These are phyloP conservation scores for Penicillium pulvis DNA, from an alignment of 495 filamentous ascomycete genomes.

Conservation along the genomic window DNA sequence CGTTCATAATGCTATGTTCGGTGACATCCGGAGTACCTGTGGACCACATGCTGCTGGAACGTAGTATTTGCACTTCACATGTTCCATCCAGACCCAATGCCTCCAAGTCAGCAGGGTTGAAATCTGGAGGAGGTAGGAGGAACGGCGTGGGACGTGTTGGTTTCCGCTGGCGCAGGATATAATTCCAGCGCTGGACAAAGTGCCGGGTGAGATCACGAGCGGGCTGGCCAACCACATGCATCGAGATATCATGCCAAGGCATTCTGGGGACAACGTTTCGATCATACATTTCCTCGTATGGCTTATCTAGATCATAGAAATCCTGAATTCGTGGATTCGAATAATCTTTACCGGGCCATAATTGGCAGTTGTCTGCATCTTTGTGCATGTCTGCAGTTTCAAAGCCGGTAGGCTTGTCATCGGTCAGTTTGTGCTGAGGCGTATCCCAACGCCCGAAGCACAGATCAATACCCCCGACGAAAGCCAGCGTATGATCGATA, in stretches of 20 bases:
- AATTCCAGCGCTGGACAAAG: slow-evolving; percentile 99
- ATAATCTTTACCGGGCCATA: slow-evolving; percentile 99
- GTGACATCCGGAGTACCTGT: slow-evolving; percentile 79
- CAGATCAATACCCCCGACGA: slow-evolving; percentile 94
- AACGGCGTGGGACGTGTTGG: slow-evolving; percentile 94
- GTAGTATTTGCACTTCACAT: slow-evolving; percentile 93
- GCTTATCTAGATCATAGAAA: slow-evolving; percentile 90
- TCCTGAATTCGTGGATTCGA: slow-evolving; percentile 94
- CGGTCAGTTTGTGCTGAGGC: slow-evolving; percentile 83
- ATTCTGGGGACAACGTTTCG: slow-evolving; percentile 83
- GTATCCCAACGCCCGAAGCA: slow-evolving; percentile 99
- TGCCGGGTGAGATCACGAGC: slow-evolving; percentile 92
- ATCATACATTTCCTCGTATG: slow-evolving; percentile 99
- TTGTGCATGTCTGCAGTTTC: slow-evolving; percentile 74
- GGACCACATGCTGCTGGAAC: slow-evolving; percentile 89
- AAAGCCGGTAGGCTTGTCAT: slow-evolving; percentile 95
- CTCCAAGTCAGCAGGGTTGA: slow-evolving; percentile 80
- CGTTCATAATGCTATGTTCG: slow-evolving; percentile 93
- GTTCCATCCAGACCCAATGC: slow-evolving; percentile 86
- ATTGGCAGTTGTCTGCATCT: slow-evolving; percentile 91
- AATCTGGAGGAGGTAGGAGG: slow-evolving; percentile 90
- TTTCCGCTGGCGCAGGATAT: slow-evolving; percentile 89
- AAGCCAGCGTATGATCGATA: slow-evolving; percentile 94
- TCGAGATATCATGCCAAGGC: slow-evolving; percentile 99
- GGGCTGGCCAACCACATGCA: slow-evolving; percentile 97